Base-by-base conservation (phyloP, 2,329 filamentous ascomycete species). In the Fusarium abutilonis region DNA sequence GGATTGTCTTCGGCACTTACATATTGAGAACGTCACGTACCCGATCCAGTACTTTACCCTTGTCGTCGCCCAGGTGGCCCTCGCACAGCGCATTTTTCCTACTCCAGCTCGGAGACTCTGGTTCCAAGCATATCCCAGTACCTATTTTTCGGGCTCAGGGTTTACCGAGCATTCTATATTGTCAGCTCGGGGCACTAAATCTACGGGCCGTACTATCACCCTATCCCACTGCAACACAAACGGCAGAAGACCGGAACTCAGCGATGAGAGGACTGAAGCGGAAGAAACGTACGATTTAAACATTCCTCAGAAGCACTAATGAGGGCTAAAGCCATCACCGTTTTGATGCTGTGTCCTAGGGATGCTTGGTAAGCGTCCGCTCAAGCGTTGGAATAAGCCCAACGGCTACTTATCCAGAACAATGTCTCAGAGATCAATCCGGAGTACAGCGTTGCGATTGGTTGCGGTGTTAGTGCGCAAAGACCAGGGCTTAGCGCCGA, bases 401-500 rank as follows among this genome's bases (percentile, higher is more conserved):
- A 66, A 66, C 63, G 63, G 63, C 54, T 66, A 48, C 57, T 52
- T 66, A 66, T 58, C 64, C 60, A 44, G 52, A 51, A 66, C 53
- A 66, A 49, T 63, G 61, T 68, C 56, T 66, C 46, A 64, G 51
- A 56, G 13, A 51, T 15, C 23, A 56, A 15, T 31, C 21, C 26
- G 43, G 43, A 43, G 29, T 56, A 43, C 47, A 39, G 54, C 46
- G 44, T 29, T 19, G 31, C 40, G 53, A 70, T 69, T 69, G 64
- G 68, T 39, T 58, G 26, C 19, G 17, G 3, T 17, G 10, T 15
- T 21, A n/a, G 50, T 56, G 52, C 35, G 52, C 42, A 47, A 43
- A 43, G 43, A 35, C 41, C 40, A 59, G 56, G 56, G 53, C 53
- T 66, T 61, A 56, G 57, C 49, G 49, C 42, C 43, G 49, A 69